Conservation (phyloP, 2,329 filamentous ascomycete genomes). For the Pseudogymnoascus sp. region DNA sequence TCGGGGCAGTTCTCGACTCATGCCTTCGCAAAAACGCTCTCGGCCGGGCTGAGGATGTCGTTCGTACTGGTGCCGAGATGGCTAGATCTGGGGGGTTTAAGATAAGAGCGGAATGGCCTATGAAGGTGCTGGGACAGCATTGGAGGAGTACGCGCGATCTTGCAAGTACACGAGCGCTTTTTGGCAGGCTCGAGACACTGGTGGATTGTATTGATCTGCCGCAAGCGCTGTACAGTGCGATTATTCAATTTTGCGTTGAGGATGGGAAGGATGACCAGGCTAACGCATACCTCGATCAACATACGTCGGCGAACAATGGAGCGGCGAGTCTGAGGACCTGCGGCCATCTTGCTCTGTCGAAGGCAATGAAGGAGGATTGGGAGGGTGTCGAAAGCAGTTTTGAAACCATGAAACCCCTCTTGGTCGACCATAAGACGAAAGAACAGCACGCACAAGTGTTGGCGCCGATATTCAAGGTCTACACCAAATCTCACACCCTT, state of each 20-base stretch:
- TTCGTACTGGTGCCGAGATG: constrained; percentile 17
- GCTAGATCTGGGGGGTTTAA: constrained; percentile 16
- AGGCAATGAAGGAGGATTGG: constrained; percentile 25
- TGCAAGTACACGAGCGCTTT: constrained; percentile 17
- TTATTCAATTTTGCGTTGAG: constrained; percentile 27
- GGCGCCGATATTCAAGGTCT: constrained; percentile 24
- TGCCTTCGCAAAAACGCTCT: constrained; percentile 15
- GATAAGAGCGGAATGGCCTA: constrained; percentile 19
- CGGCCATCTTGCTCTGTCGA: constrained; percentile 26
- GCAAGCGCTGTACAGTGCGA: constrained; percentile 21
- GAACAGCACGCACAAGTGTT: constrained; percentile 16
- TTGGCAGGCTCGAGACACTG: constrained; percentile 19
- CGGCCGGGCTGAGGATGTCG: constrained; percentile 19
- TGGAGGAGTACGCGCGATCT: constrained; percentile 23
- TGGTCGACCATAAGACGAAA: constrained; percentile 1
- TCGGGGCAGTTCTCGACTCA: constrained; percentile 18
- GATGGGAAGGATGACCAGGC: constrained; percentile 20
- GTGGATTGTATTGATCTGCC: constrained; percentile 15
- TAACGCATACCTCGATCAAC: constrained; percentile 17
- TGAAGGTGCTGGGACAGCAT: constrained; percentile 21
- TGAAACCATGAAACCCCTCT: constrained; percentile 16
- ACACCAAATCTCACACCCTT: constrained; percentile 20
- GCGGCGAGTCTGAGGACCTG: constrained; percentile 19
- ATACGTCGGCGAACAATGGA: background rate
- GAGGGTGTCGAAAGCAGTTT: constrained; percentile 22